Conservation (phyloP, 768 basidiomycete species). For the Cyclocybe cylindracea region DNA sequence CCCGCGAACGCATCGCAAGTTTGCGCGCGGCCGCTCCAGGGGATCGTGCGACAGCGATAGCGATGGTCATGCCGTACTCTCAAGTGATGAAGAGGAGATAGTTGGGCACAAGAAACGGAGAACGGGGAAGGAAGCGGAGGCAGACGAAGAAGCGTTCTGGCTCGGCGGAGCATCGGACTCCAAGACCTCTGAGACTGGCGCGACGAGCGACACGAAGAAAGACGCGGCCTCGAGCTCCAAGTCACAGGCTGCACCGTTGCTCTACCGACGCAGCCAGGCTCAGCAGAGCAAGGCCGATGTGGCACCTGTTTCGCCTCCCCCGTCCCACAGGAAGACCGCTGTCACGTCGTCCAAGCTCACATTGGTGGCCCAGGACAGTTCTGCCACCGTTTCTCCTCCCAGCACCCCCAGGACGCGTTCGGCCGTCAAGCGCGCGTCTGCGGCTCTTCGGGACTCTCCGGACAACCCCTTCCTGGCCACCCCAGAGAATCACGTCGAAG, state of each 20-base stretch:
- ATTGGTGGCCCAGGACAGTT: too few relatives aligned
- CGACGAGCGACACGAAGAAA: constrained; percentile 11
- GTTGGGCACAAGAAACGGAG: constrained; percentile 38
- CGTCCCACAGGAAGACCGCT: constrained; percentile 50
- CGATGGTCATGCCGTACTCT: constrained; percentile 35
- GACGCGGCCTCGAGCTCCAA: constrained; percentile 9
- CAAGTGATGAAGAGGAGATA: constrained; percentile 38
- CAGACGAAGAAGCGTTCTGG: constrained; percentile 58
- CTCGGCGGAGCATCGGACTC: constrained; percentile 35
- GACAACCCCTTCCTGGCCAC: constrained; percentile 70
- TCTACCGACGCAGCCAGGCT: constrained; percentile 37
- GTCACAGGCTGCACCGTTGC: constrained; percentile 27
- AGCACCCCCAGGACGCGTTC: constrained; percentile 33
- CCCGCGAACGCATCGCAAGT: constrained; percentile 57
- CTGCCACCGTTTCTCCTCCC: constrained; percentile 36
- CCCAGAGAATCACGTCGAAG: constrained; percentile 34
- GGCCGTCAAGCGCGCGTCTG: constrained; percentile 19
- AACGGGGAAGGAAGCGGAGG: constrained; percentile 29
- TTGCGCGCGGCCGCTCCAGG: constrained; percentile 42
- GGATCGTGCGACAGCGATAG: constrained; percentile 47
- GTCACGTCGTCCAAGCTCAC: constrained; percentile 3
- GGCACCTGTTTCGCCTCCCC: constrained; percentile 64
- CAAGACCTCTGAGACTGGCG: constrained; percentile 9
- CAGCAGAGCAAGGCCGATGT: constrained; percentile 22
- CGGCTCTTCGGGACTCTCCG: constrained; percentile 58